These are phyloP conservation scores for Prosopis cineraria DNA, from an alignment of 306 rosid genomes.

Conservation along the genomic window DNA sequence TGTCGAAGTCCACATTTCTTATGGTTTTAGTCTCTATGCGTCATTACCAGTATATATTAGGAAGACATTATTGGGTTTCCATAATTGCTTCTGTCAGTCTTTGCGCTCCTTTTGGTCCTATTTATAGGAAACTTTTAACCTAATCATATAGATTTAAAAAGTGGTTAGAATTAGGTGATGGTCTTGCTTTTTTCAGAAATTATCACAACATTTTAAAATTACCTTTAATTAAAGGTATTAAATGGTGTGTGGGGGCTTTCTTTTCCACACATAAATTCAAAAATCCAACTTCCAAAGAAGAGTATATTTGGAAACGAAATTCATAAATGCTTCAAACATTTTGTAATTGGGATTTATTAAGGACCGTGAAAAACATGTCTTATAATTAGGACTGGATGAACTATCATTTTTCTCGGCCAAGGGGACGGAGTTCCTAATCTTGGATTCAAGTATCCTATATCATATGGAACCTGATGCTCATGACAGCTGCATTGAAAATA, in stretches of 20 bases:
- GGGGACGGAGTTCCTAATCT: neutral
- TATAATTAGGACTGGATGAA: neutral
- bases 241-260: neutral
- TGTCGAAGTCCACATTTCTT: neutral
- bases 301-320: neutral
- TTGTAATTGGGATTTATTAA: neutral
- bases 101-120: neutral
- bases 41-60: neutral
- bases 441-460: neutral
- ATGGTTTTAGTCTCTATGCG: neutral
- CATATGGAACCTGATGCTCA: neutral
- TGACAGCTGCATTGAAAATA: neutral
- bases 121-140: neutral
- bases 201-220: neutral
- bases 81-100: neutral
- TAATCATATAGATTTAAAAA: neutral
- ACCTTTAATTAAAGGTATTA: neutral
- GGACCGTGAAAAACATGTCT: neutral
- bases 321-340: neutral
- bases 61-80: neutral
- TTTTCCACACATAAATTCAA: neutral
- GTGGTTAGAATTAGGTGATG: neutral
- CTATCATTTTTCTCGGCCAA: neutral
- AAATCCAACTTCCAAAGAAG: neutral
- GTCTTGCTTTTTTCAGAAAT: neutral